These are phyloP conservation scores for Chrysopogon serrulatus DNA, from an alignment of 176 grass and related monocot species.

Conservation along the genomic window DNA sequence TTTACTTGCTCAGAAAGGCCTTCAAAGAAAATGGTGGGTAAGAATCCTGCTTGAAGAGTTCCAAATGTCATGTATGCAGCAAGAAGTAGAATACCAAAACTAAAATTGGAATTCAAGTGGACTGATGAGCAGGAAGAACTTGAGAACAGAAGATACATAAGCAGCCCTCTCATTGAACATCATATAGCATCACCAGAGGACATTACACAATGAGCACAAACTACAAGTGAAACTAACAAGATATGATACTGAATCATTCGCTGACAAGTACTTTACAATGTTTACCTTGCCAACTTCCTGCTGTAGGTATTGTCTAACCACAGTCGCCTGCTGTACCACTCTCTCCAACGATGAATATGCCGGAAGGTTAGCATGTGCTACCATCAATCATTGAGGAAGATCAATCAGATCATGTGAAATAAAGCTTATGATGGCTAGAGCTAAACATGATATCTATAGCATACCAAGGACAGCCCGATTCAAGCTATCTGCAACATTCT, in stretches of 20 bases:
- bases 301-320: conserved; percentile 79
- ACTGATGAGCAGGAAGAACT: not conserved
- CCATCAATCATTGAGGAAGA: conserved; percentile 22
- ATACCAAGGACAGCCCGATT: conserved; percentile 95
- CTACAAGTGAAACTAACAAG: not conserved
- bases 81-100: not conserved
- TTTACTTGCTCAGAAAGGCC: conserved; percentile 89
- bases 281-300: conserved; percentile 87
- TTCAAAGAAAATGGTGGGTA: conserved; percentile 89
- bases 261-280: not conserved
- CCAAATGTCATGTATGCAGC: conserved; percentile 43
- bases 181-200: not conserved
- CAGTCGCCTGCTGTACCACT: conserved; percentile 74
- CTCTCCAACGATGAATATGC: conserved; percentile 88
- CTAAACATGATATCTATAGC: conserved; percentile 14
- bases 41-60: conserved; percentile 75
- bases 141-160: not conserved
- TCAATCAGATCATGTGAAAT: not conserved
- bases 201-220: not conserved
- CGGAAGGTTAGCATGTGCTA: conserved; percentile 83
- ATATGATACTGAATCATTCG: not conserved
- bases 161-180: not conserved
- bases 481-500: conserved; percentile 79
- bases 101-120: not conserved
- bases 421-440: not conserved